These are phyloP conservation scores for Cudoniella acicularis DNA, from an alignment of 495 filamentous ascomycete species.

Conservation along the genomic window DNA sequence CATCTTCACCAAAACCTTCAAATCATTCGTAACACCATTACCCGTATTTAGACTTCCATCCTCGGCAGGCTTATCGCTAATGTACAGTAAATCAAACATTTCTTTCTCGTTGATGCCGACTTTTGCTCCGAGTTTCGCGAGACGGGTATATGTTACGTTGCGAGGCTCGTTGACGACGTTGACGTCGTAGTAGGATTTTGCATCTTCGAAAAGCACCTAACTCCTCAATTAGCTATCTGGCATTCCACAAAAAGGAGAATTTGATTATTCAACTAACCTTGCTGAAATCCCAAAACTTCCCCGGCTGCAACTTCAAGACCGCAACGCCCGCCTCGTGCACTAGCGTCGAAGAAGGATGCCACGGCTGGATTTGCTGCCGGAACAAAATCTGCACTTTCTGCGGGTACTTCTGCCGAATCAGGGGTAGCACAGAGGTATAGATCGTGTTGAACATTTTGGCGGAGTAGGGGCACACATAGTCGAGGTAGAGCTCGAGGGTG, in stretches of 20 bases:
- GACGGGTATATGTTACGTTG: constrained; percentile 77
- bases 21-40: constrained; percentile 76
- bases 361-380: constrained; percentile 90
- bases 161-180: constrained; percentile 75
- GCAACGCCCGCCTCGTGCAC: constrained; percentile 83
- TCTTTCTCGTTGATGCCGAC: constrained; percentile 63
- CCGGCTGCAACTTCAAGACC: constrained; percentile 61
- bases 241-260: not conserved
- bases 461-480: constrained; percentile 81
- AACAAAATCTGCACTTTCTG: constrained; percentile 67
- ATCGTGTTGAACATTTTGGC: constrained; percentile 71
- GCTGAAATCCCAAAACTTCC: constrained; percentile 75
- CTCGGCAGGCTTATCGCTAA: constrained; percentile 56
- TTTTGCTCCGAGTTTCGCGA: constrained; percentile 61
- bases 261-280: constrained; percentile 25
- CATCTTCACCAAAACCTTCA: constrained; percentile 81
- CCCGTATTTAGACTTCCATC: constrained; percentile 69
- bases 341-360: constrained; percentile 89
- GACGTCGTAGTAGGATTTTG: constrained; percentile 76
- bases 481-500: constrained; percentile 78
- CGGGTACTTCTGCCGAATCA: constrained; percentile 44
- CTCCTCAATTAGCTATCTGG: not conserved
- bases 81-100: constrained; percentile 59
- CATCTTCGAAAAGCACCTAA: constrained; percentile 60
- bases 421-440: constrained; percentile 53